A percentile compares a stretch with the other conserved stretches of the same genome.
These are phyloP conservation scores for Gnomoniopsis smithogilvyi DNA, from an alignment of 2,329 filamentous ascomycete species.

Conservation along the genomic window DNA sequence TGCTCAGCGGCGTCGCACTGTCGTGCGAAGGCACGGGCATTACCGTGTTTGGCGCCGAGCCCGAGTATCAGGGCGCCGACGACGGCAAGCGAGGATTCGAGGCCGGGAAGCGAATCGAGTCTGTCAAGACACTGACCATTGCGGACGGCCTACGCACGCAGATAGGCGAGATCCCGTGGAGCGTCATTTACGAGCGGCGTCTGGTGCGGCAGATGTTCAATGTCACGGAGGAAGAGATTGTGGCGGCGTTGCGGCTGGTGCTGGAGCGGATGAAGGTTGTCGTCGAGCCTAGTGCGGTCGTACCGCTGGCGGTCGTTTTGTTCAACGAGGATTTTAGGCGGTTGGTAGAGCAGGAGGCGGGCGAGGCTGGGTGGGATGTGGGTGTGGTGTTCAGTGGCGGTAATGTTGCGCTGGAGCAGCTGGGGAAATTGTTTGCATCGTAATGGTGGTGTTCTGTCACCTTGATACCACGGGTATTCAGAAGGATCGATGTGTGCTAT, in stretches of 20 bases:
- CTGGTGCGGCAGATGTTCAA: slow-evolving; percentile 69
- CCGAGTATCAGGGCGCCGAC: slow-evolving; percentile 77
- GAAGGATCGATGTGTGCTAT: too few species aligned
- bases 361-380: slow-evolving; percentile 70
- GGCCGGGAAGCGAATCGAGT: slow-evolving; percentile 59
- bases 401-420: slow-evolving; percentile 53
- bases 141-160: slow-evolving; percentile 88
- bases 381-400: slow-evolving; percentile 60
- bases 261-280: slow-evolving; percentile 88
- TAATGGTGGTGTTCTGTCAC: not conserved
- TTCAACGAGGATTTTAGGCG: slow-evolving; percentile 81
- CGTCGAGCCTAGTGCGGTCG: slow-evolving; percentile 82
- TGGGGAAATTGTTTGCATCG: slow-evolving; percentile 47
- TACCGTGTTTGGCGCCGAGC: slow-evolving; percentile 83
- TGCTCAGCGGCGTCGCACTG: slow-evolving; percentile 80
- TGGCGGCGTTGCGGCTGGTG: slow-evolving; percentile 70
- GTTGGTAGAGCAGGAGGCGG: slow-evolving; percentile 67
- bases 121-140: slow-evolving; percentile 74
- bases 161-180: slow-evolving; percentile 73
- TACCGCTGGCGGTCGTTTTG: slow-evolving; percentile 77
- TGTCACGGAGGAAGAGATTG: slow-evolving; percentile 81
- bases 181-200: slow-evolving; percentile 66
- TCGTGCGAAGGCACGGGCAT: slow-evolving; percentile 70
- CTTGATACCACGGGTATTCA: too few species aligned
- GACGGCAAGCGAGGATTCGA: slow-evolving; percentile 73